Base-by-base conservation (phyloP, 164 flowering plant genomes). In the Stephania japonica region DNA sequence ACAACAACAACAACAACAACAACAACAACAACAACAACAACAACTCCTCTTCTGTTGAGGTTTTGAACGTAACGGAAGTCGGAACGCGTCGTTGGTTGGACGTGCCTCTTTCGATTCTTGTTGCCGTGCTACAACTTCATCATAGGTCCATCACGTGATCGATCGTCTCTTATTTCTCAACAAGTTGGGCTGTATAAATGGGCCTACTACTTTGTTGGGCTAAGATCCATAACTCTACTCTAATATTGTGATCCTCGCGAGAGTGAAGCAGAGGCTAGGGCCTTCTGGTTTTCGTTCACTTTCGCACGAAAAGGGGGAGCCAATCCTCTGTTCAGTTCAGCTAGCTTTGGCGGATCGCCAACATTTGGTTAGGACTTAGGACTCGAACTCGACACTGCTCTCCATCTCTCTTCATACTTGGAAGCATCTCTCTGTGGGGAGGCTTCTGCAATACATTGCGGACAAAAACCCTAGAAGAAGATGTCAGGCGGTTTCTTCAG, bases 401-500 rank as follows among this genome's bases (percentile, higher is more conserved):
- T 32, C 38, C 38, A 2, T 1, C 0, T 32, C 38, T 32, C 38
- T 32, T 4, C 38, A 32, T n/a, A n/a, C n/a, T n/a, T 32, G 38
- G 38, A 2, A 32, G 38, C 32, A 27, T 27, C 32, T 59, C 63
- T 59, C 63, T 19, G 19, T 5, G 38, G 10, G 24, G 23, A 59
- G 23, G 8, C 64, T 32, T 59, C 64, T 19, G 9, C 38, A 32
- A 32, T 32, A 59, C 64, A 59, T 59, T 59, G 2, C 21, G 64
- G 24, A n/a, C 24, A 59, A 49, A 87, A 87, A 83, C 88, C 89
- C 86, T 85, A 85, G 79, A 32, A 32, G 1, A 84, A 85, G 77
- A 94, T 94, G 98, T 94, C 98, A 43, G 98, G 98, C 80, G 98
- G 98, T n/a, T 94, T 94, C 76, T 94, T 94, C 78, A 85, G 98